Conservation (phyloP, 192 early-diverging fungal species). For the Coemansia sp. region DNA sequence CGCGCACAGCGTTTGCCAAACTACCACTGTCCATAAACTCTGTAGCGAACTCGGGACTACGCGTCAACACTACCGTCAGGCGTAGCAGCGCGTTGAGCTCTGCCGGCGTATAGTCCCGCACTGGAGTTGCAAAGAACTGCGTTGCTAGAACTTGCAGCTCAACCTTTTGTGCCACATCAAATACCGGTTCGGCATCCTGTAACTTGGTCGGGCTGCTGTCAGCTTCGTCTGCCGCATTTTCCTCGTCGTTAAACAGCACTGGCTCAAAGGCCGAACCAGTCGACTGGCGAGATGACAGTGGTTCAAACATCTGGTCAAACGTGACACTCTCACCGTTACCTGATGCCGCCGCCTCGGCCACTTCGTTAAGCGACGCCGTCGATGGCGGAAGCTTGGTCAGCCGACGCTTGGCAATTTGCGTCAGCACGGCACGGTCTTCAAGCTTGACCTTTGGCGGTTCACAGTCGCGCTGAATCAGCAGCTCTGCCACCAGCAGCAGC, state of each 20-base stretch:
- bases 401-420: slow-evolving; percentile 37
- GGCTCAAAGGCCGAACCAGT: slow-evolving; percentile 27
- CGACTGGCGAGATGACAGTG: slow-evolving; percentile 1
- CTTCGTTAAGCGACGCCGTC: slow-evolving; percentile 20
- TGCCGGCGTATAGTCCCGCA: slow-evolving; percentile 17
- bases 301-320: slow-evolving; percentile 12
- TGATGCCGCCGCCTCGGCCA: slow-evolving; percentile 4
- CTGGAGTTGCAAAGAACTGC: slow-evolving; percentile 28
- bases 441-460: slow-evolving; percentile 27
- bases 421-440: slow-evolving; percentile 33
- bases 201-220: not conserved
- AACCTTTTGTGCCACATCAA: slow-evolving; percentile 15
- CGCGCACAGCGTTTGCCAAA: slow-evolving; percentile 46
- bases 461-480: slow-evolving; percentile 44
- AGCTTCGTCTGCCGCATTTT: not conserved
- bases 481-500: slow-evolving; percentile 42
- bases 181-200: slow-evolving; percentile 18
- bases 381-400: slow-evolving; percentile 51
- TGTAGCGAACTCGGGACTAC: slow-evolving; percentile 60
- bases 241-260: slow-evolving; percentile 7
- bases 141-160: slow-evolving; percentile 38
- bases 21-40: slow-evolving; percentile 72
- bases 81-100: slow-evolving; percentile 70
- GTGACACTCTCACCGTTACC: slow-evolving; percentile 5
- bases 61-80: slow-evolving; percentile 80